phyloP scores from a whole-genome alignment of 805 yeast genomes.

The Yarrowia bubula region DNA sequence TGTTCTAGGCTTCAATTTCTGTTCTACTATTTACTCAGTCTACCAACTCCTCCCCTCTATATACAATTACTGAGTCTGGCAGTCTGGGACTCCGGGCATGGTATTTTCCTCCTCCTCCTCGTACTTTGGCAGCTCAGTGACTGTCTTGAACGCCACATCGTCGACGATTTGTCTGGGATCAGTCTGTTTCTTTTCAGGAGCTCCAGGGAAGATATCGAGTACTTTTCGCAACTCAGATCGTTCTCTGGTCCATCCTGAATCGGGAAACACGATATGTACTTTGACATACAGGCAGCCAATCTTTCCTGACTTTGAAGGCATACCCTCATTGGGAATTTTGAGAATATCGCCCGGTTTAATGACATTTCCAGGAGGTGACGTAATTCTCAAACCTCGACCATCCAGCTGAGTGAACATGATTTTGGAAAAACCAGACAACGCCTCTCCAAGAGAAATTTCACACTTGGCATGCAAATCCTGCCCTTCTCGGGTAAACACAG shows the following conservation, averaged over 20 bases:
- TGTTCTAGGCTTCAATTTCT: no score
- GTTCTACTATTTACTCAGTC: no score
- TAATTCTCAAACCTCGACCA: slow-evolving; percentile 64
- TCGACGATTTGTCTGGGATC: slow-evolving; percentile 30
- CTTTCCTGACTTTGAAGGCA: slow-evolving; percentile 57
- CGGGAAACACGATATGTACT: slow-evolving; percentile 76
- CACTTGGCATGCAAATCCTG: slow-evolving; percentile 63
- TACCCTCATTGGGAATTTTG: slow-evolving; percentile 70
- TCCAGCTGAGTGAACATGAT: slow-evolving; percentile 72
- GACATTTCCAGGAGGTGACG: slow-evolving; percentile 76
- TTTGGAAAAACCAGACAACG: slow-evolving; percentile 76
- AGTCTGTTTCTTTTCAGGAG: slow-evolving; percentile 26
- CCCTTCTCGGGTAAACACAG: slow-evolving; percentile 54
- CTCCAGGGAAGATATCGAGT: slow-evolving; percentile 33
- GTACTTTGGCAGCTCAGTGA: neutral
- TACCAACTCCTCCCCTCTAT: no score
- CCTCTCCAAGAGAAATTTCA: slow-evolving; percentile 68
- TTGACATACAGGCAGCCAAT: slow-evolving; percentile 69
- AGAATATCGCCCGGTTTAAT: slow-evolving; percentile 71
- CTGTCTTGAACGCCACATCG: slow-evolving; percentile 31
- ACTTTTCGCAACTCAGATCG: slow-evolving; percentile 50
- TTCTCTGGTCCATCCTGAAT: slow-evolving; percentile 81
- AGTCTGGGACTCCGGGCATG: slow-evolving; percentile 20
- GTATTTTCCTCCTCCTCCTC: neutral
- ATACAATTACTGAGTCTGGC: slow-evolving; percentile 10